Conservation (phyloP, 169 alveolate genomes). For the Theileria equi region DNA sequence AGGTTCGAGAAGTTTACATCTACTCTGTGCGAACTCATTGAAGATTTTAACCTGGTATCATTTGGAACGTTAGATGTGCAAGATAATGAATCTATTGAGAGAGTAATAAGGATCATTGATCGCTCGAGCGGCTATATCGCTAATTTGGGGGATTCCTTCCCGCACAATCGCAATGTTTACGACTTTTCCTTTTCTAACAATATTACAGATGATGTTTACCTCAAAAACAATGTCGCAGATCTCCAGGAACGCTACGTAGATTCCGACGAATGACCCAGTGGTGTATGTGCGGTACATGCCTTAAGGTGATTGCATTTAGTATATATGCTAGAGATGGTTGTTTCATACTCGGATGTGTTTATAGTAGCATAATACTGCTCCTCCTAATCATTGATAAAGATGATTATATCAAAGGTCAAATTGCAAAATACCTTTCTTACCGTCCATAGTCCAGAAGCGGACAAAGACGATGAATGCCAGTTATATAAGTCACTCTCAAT, state of each 20-base stretch:
- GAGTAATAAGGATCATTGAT: constrained; percentile 74
- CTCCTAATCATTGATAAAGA: no score
- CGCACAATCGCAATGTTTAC: constrained; percentile 33
- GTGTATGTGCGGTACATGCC: background rate
- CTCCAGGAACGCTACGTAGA: background rate
- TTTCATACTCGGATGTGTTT: background rate
- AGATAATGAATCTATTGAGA: constrained; percentile 74
- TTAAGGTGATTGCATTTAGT: background rate
- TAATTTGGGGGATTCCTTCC: no score
- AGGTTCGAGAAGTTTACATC: constrained; percentile 38
- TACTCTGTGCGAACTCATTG: constrained; percentile 49
- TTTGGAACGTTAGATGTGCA: constrained; percentile 83
- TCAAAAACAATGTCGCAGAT: background rate
- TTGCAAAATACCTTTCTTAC: constrained; percentile 8
- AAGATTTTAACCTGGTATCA: constrained; percentile 56
- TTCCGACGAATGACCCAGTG: background rate
- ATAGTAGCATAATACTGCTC: no score
- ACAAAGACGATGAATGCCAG: background rate
- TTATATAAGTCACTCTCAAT: constrained; percentile 13
- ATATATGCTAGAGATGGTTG: background rate
- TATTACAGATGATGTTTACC: background rate
- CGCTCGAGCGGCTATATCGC: constrained; percentile 82
- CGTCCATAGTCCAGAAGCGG: background rate
- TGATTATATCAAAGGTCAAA: background rate
- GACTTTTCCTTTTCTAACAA: background rate